Percentiles rank a stretch among this genome's conserved stretches.
Evolutionary conservation across 371 early-diverging fungal species (phyloP).

Genomic region (Mucor circinelloides): DNA sequence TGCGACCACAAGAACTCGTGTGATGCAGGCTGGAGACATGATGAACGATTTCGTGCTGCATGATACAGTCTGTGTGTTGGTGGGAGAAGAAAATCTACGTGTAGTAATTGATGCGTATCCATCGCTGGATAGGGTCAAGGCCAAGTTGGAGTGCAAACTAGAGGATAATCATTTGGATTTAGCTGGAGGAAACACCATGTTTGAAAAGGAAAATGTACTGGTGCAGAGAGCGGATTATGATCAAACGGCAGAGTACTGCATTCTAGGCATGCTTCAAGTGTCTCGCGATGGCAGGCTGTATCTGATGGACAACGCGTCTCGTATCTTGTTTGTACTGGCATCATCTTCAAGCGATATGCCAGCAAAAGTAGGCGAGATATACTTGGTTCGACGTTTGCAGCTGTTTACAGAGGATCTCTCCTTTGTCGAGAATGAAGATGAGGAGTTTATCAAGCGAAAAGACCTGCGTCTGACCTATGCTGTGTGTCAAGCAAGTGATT

Average conservation of each 20-base stretch:
- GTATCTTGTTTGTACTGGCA: background rate
- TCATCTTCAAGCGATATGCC: background rate
- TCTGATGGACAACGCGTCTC: background rate
- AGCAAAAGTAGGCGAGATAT: background rate
- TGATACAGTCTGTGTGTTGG: background rate
- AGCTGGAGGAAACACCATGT: background rate
- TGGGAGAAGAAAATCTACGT: background rate
- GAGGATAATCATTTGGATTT: background rate
- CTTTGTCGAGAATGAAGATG: background rate
- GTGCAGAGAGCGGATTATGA: background rate
- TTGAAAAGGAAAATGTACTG: background rate
- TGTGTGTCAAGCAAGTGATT: background rate
- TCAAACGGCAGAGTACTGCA: background rate
- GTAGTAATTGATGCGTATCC: background rate
- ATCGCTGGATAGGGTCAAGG: background rate
- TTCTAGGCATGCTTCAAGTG: background rate
- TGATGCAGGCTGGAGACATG: background rate
- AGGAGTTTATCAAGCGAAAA: background rate
- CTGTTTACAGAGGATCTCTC: constrained; percentile 5
- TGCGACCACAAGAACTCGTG: background rate
- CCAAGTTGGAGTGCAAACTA: background rate
- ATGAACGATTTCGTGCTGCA: background rate
- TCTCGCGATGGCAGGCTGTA: background rate
- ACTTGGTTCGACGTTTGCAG: background rate
- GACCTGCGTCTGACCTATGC: background rate